These are phyloP conservation scores for Colletotrichum eremochloae DNA, from an alignment of 2,329 filamentous ascomycete genomes.

Conservation along the genomic window DNA sequence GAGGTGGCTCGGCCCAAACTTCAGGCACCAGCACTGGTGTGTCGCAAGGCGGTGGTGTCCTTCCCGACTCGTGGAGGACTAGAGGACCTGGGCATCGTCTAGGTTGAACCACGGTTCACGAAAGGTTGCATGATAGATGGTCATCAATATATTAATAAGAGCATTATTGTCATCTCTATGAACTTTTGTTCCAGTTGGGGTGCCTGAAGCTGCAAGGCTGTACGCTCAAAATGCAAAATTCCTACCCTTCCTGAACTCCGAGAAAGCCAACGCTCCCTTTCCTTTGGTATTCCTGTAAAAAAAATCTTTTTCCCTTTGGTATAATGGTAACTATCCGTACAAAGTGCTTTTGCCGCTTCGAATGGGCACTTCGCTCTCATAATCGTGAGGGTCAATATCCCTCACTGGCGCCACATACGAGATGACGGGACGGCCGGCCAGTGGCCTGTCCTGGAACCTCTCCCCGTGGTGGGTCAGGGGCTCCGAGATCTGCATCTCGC, in stretches of 20 bases:
- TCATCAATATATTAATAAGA: constrained; percentile 35
- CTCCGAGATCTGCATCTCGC: constrained; percentile 49
- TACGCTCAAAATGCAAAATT: background rate
- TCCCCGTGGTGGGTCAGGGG: constrained; percentile 47
- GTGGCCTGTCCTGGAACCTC: constrained; percentile 47
- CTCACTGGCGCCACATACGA: constrained; percentile 12
- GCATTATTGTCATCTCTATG: constrained; percentile 36
- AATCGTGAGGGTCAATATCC: constrained; percentile 33
- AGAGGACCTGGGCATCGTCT: constrained; percentile 74
- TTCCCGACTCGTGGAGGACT: constrained; percentile 74
- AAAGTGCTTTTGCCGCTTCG: constrained; percentile 53
- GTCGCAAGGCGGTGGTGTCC: constrained; percentile 59
- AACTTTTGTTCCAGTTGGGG: background rate
- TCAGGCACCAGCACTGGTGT: constrained; percentile 58
- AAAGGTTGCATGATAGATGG: constrained; percentile 2
- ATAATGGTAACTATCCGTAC: constrained; percentile 47
- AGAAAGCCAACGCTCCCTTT: background rate
- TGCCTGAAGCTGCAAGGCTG: background rate
- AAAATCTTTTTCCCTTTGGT: too few relatives aligned
- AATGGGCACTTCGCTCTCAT: constrained; percentile 49
- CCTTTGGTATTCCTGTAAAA: too few relatives aligned
- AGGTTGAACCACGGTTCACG: constrained; percentile 53
- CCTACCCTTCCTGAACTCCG: background rate
- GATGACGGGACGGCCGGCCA: constrained; percentile 36
- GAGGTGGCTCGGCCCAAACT: constrained; percentile 44